Evolutionary conservation across 2,329 filamentous ascomycete genomes (phyloP).

Genomic region (Ascochyta lentis): DNA sequence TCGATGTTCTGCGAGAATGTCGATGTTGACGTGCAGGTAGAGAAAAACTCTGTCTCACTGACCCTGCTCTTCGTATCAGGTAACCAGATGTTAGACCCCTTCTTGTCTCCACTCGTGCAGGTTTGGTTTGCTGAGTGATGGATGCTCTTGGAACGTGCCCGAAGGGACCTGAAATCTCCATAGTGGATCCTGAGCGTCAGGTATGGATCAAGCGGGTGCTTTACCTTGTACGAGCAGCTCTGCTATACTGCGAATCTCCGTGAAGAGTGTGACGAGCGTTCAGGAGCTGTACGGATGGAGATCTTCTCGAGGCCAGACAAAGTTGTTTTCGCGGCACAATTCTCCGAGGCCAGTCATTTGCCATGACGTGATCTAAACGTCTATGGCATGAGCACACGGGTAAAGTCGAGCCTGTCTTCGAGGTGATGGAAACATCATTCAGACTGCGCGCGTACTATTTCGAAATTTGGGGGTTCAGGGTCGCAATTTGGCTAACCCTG

Average conservation of each 20-base stretch:
- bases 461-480: too few relatives aligned
- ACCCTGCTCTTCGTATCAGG: neutral
- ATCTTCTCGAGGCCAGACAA: too few relatives aligned
- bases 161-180: conserved; percentile 6
- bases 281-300: too few relatives aligned
- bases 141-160: conserved; percentile 11
- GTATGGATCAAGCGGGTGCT: neutral
- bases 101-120: neutral
- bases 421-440: too few relatives aligned
- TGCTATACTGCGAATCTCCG: neutral
- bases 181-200: conserved; percentile 7
- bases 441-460: too few relatives aligned
- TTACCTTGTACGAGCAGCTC: neutral
- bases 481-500: too few relatives aligned
- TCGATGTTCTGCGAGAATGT: conserved; percentile 15
- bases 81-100: neutral
- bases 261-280: too few relatives aligned
- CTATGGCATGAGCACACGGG: neutral
- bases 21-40: conserved; percentile 8
- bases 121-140: neutral
- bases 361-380: conserved; percentile 7
- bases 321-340: neutral
- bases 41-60: conserved; percentile 5
- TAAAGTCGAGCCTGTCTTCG: neutral
- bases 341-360: neutral